Percentiles rank a stretch among this genome's conserved stretches.
These are phyloP conservation scores for Angophora floribunda DNA, from an alignment of 345 rosid genomes.

Conservation along the genomic window DNA sequence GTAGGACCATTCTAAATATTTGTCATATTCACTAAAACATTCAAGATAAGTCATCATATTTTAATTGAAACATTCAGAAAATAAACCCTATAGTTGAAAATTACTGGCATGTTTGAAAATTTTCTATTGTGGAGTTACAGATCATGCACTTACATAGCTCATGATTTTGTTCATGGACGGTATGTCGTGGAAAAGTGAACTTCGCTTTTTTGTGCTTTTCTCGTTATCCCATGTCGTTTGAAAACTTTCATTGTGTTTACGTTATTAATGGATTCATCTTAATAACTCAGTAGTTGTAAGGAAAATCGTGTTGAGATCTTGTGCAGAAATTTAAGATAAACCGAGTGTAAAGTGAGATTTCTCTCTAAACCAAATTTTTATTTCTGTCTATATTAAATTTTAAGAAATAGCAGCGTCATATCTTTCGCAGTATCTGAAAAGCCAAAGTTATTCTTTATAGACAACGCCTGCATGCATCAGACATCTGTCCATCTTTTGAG, in stretches of 20 bases:
- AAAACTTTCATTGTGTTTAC: background rate
- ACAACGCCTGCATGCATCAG: background rate
- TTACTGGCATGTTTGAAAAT: too few species aligned
- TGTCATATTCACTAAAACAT: background rate
- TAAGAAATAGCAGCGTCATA: background rate
- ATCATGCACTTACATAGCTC: background rate
- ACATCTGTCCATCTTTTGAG: background rate
- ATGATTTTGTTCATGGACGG: background rate
- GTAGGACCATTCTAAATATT: too few species aligned
- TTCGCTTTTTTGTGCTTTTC: background rate
- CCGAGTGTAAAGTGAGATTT: background rate
- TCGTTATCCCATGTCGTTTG: background rate
- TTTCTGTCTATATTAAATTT: background rate
- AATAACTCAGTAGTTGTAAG: background rate
- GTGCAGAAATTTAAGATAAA: background rate
- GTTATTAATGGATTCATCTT: background rate
- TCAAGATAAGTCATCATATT: background rate
- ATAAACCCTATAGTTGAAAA: background rate
- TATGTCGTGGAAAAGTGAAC: background rate
- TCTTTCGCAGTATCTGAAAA: background rate
- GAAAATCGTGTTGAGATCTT: background rate
- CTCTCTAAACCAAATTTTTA: background rate
- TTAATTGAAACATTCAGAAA: background rate
- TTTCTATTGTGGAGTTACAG: background rate
- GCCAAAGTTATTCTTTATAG: background rate